These are phyloP conservation scores for Speleostelium caveatum DNA, from an alignment of 78 protist genomes.

Conservation along the genomic window DNA sequence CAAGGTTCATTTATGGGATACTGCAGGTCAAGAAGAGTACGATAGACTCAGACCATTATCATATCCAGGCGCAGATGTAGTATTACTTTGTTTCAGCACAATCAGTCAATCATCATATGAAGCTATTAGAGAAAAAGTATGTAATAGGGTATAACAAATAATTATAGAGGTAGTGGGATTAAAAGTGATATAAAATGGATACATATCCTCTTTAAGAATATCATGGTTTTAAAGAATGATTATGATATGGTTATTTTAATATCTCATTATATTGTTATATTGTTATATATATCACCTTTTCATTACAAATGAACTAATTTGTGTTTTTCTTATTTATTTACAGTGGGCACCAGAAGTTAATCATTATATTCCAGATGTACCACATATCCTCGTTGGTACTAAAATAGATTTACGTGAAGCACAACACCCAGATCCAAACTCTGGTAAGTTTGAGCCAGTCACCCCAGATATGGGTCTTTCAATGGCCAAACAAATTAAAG, in stretches of 20 bases:
- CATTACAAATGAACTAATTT: neutral
- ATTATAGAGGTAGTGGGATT: neutral
- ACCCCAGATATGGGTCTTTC: constrained; percentile 80
- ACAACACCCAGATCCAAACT: constrained; percentile 84
- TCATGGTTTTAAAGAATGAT: too few relatives aligned
- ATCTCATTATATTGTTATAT: too few relatives aligned
- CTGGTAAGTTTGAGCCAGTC: constrained; percentile 82
- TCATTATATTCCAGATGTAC: constrained; percentile 79
- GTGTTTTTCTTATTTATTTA: neutral
- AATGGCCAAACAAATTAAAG: constrained; percentile 80
- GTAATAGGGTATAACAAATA: neutral
- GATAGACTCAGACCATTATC: constrained; percentile 96
- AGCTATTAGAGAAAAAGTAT: constrained; percentile 84
- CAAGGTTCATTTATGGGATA: constrained; percentile 81
- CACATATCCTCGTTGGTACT: constrained; percentile 80
- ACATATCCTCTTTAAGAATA: too few relatives aligned
- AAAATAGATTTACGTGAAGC: constrained; percentile 82
- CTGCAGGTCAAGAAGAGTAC: constrained; percentile 85
- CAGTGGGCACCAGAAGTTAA: constrained; percentile 87
- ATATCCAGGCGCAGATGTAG: constrained; percentile 96
- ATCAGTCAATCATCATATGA: constrained; percentile 89
- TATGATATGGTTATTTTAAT: too few relatives aligned
- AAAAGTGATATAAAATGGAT: too few relatives aligned
- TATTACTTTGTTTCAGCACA: constrained; percentile 93
- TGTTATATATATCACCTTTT: too few relatives aligned